Evolutionary conservation across 805 yeast species (phyloP).

Genomic region (Candida coleopterorum): DNA sequence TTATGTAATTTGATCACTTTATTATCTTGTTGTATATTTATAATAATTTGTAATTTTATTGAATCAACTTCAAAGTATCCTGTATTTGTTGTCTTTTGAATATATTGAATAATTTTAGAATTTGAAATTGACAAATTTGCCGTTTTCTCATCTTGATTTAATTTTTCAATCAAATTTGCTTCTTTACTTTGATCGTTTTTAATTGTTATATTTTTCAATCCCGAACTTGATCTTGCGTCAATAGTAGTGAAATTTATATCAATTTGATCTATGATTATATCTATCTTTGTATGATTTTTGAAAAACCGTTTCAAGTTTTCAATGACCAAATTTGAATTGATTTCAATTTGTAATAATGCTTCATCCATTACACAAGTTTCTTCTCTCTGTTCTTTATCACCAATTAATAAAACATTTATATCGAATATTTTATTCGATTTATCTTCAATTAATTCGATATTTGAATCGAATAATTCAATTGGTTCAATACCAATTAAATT

Average conservation of each 20-base stretch:
- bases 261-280: constrained; percentile 10
- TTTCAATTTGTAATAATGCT: constrained; percentile 16
- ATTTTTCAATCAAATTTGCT: background rate
- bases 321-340: constrained; percentile 11
- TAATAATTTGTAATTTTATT: constrained; percentile 12
- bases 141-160: constrained; percentile 5
- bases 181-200: constrained; percentile 4
- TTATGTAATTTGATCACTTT: constrained; percentile 8
- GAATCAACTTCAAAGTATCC: constrained; percentile 20
- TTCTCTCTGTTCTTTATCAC: constrained; percentile 10
- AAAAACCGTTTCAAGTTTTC: constrained; percentile 8
- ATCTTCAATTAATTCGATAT: constrained; percentile 6
- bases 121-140: constrained; percentile 5
- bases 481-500: background rate
- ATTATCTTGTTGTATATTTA: constrained; percentile 7
- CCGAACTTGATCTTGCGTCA: constrained; percentile 3
- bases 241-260: constrained; percentile 7
- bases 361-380: constrained; percentile 16
- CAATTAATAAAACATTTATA: constrained; percentile 14
- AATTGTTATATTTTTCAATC: constrained; percentile 7
- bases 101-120: constrained; percentile 17
- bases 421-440: constrained; percentile 12
- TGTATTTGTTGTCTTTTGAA: constrained; percentile 16
- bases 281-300: constrained; percentile 3
- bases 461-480: constrained; percentile 1